Conservation (phyloP, 139 green algal species). For the Volvox reticuliferus region DNA sequence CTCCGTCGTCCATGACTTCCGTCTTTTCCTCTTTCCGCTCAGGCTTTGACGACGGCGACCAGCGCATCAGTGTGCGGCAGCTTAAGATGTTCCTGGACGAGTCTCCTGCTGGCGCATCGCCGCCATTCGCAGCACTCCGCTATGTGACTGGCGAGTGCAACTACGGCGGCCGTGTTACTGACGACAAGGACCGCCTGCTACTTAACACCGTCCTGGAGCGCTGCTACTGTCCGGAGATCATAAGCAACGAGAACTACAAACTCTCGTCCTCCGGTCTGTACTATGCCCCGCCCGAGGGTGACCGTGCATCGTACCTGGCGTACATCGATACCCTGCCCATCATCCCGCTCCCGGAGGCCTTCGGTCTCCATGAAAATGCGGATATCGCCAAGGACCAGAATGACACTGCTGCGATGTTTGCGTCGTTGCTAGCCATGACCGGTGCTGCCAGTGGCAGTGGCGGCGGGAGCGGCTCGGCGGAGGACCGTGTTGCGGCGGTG, state of each 20-base stretch:
- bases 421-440: constrained; percentile 67
- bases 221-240: constrained; percentile 68
- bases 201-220: constrained; percentile 74
- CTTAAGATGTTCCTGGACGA: constrained; percentile 82
- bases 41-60: constrained; percentile 82
- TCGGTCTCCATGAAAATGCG: constrained; percentile 83
- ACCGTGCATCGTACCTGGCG: constrained; percentile 55
- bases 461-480: constrained; percentile 54
- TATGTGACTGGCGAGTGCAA: constrained; percentile 85
- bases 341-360: constrained; percentile 70
- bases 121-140: constrained; percentile 75
- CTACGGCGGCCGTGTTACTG: constrained; percentile 81
- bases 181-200: constrained; percentile 84
- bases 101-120: constrained; percentile 66
- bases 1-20: no score
- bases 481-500: constrained; percentile 59
- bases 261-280: constrained; percentile 65
- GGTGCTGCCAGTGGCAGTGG: constrained; percentile 49
- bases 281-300: constrained; percentile 61
- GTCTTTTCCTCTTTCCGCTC: not conserved
- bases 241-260: constrained; percentile 39
- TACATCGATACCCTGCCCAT: constrained; percentile 78
- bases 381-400: constrained; percentile 81
- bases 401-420: constrained; percentile 76
- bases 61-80: constrained; percentile 78